These are phyloP conservation scores for Blastobotrys elegans DNA, from an alignment of 1,139 yeast genomes.

Conservation along the genomic window DNA sequence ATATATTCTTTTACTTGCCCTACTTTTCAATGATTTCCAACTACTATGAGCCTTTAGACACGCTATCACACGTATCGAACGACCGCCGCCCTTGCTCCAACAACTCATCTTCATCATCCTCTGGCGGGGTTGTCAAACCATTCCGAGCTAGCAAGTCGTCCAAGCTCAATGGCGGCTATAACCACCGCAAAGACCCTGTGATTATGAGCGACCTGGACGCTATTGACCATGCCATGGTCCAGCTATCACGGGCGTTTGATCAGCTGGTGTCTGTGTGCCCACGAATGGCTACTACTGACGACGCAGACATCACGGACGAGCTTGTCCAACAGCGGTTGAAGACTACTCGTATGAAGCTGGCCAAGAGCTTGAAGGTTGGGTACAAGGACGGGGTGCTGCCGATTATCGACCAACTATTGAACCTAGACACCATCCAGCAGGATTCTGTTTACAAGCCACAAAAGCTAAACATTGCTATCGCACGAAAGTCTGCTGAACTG, in stretches of 20 bases:
- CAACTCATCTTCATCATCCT: too few relatives aligned
- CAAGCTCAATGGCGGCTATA: background rate
- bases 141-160: too few relatives aligned
- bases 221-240: conserved; percentile 47
- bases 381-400: conserved; percentile 45
- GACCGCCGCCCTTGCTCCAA: too few relatives aligned
- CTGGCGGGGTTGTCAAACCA: too few relatives aligned
- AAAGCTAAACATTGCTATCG: background rate
- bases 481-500: background rate
- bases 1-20: too few relatives aligned
- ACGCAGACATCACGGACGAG: conserved; percentile 38
- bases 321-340: conserved; percentile 35
- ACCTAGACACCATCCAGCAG: background rate
- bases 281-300: conserved; percentile 37
- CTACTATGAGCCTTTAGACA: too few relatives aligned
- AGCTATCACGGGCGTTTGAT: conserved; percentile 49
- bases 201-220: conserved; percentile 32
- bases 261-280: conserved; percentile 47
- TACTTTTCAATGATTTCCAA: too few relatives aligned
- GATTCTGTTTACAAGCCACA: background rate
- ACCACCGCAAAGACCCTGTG: background rate
- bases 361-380: conserved; percentile 53
- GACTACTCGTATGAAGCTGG: conserved; percentile 54
- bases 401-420: conserved; percentile 38
- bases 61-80: too few relatives aligned